These are phyloP conservation scores for Bruguiera gymnorhiza DNA, from an alignment of 345 rosid species.

Conservation along the genomic window DNA sequence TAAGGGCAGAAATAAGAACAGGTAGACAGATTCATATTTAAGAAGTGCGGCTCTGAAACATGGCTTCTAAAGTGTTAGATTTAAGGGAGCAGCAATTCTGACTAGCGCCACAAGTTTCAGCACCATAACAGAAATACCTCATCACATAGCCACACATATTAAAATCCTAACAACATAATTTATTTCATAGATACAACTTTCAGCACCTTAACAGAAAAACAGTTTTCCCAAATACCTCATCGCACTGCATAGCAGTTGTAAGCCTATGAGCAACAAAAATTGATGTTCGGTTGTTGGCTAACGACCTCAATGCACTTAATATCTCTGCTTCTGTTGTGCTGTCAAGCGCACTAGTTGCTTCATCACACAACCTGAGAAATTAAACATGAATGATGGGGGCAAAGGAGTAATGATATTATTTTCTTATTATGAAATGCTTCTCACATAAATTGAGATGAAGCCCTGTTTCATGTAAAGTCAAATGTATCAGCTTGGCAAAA, in stretches of 20 bases:
- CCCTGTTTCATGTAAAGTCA: too few species aligned
- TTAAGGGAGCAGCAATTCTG: too few species aligned
- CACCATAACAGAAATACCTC: slow-evolving; percentile 44
- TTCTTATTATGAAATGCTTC: too few species aligned
- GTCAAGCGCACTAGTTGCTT: slow-evolving; percentile 98
- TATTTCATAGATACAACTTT: background rate
- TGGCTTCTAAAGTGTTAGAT: too few species aligned
- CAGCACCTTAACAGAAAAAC: background rate
- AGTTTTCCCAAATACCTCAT: slow-evolving; percentile 53
- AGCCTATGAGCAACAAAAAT: slow-evolving; percentile 96
- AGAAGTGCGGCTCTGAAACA: too few species aligned
- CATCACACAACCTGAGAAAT: slow-evolving; percentile 83
- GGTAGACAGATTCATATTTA: too few species aligned
- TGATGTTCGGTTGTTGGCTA: slow-evolving; percentile 84
- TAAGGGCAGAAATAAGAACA: too few species aligned
- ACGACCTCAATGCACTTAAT: slow-evolving; percentile 73
- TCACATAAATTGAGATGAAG: too few species aligned
- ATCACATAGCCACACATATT: slow-evolving; percentile 55
- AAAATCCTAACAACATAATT: too few species aligned
- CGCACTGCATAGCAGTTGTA: slow-evolving; percentile 98
- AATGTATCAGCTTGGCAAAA: too few species aligned
- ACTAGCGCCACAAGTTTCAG: too few species aligned
- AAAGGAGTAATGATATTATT: background rate
- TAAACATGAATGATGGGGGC: background rate
- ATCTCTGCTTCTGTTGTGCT: slow-evolving; percentile 99